Percentiles rank a stretch among this genome's conserved stretches.
phyloP scores from a whole-genome alignment of 1,284 basidiomycete species.

The Mycosarcoma maydis region DNA sequence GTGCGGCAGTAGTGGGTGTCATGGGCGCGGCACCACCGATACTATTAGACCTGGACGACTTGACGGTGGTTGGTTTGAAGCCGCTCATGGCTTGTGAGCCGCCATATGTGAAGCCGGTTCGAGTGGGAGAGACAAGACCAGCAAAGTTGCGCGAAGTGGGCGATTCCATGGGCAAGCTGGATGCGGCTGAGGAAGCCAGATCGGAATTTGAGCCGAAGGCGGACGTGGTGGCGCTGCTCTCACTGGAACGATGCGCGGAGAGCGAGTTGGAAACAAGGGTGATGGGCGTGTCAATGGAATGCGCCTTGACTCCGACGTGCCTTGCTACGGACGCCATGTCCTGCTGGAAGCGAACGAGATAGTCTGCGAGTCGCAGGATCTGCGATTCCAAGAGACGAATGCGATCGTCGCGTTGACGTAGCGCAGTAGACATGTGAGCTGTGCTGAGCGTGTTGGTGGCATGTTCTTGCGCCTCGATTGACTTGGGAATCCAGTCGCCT shows the following conservation, averaged over 20 bases:
- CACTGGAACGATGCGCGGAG: slow-evolving; percentile 29
- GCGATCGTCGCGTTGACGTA: slow-evolving; percentile 58
- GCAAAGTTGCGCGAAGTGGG: slow-evolving; percentile 38
- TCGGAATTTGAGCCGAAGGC: slow-evolving; percentile 29
- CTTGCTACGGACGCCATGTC: slow-evolving; percentile 52
- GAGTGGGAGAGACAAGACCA: slow-evolving; percentile 41
- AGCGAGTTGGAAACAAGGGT: slow-evolving; percentile 40
- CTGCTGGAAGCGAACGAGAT: slow-evolving; percentile 55
- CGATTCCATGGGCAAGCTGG: slow-evolving; percentile 37
- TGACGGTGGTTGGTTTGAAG: slow-evolving; percentile 40
- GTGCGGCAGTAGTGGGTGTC: slow-evolving; percentile 30
- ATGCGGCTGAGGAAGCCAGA: slow-evolving; percentile 23
- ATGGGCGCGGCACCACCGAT: slow-evolving; percentile 26
- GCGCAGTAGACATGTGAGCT: slow-evolving; percentile 29
- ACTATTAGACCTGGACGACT: slow-evolving; percentile 15
- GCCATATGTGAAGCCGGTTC: slow-evolving; percentile 35
- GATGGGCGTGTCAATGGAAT: slow-evolving; percentile 42
- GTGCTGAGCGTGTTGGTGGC: slow-evolving; percentile 14
- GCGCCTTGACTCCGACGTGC: slow-evolving; percentile 49
- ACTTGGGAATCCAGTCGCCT: slow-evolving; percentile 60
- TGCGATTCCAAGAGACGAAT: slow-evolving; percentile 62
- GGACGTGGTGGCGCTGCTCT: slow-evolving; percentile 26
- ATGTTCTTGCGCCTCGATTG: slow-evolving; percentile 36
- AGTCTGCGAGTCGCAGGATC: slow-evolving; percentile 53
- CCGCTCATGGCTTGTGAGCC: slow-evolving; percentile 33